Conservation (phyloP, 2,329 filamentous ascomycete species). For the Penicillium sp. region DNA sequence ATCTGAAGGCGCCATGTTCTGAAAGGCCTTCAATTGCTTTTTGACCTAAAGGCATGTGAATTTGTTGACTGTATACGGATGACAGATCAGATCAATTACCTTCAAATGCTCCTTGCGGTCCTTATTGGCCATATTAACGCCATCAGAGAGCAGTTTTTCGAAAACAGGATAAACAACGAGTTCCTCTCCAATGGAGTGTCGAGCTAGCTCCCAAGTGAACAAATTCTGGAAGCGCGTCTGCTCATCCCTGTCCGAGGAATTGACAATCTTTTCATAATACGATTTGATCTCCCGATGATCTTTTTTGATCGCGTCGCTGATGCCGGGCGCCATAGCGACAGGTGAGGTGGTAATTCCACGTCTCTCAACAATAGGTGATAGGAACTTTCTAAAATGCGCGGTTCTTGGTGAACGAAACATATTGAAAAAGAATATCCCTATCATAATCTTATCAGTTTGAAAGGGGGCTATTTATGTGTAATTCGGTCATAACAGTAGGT, state of each 20-base stretch:
- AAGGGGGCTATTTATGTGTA: too few relatives aligned
- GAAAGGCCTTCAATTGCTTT: constrained; percentile 49
- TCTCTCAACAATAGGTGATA: too few relatives aligned
- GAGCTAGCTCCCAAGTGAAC: constrained; percentile 52
- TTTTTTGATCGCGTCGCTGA: constrained; percentile 36
- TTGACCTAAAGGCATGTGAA: too few relatives aligned
- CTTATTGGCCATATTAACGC: constrained; percentile 46
- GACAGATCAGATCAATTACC: too few relatives aligned
- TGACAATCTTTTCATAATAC: constrained; percentile 44
- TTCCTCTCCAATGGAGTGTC: constrained; percentile 52
- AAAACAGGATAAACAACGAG: constrained; percentile 54
- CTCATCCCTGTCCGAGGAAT: constrained; percentile 36
- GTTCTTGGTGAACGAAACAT: too few relatives aligned
- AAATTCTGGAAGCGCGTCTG: constrained; percentile 45
- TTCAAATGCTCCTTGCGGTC: constrained; percentile 50
- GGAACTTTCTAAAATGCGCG: too few relatives aligned
- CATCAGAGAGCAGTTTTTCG: constrained; percentile 47
- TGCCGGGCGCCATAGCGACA: constrained; percentile 1
- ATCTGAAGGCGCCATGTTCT: constrained; percentile 42
- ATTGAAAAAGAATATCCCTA: too few relatives aligned
- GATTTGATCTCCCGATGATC: constrained; percentile 43
- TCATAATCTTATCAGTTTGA: too few relatives aligned
- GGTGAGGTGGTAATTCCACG: background rate
- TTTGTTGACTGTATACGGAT: too few relatives aligned
- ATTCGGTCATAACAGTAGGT: too few relatives aligned